Percentiles rank a stretch among this genome's conserved stretches.
Conservation (phyloP, 2,329 filamentous ascomycete species). For the Aspergillus brunneoviolaceus region DNA sequence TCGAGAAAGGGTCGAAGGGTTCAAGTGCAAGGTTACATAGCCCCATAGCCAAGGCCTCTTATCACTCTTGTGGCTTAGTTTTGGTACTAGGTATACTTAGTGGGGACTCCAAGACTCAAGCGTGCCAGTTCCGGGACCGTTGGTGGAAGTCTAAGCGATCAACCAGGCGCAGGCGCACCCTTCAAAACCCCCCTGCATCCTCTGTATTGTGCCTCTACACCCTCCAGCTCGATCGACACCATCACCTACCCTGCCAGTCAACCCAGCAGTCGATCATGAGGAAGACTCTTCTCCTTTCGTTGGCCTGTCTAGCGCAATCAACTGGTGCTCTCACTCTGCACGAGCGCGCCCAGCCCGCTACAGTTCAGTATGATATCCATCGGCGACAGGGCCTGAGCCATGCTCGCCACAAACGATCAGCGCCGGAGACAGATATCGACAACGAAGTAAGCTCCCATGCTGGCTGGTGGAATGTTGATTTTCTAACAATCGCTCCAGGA, state of each 20-base stretch:
- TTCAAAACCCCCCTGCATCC: background rate
- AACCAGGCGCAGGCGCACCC: background rate
- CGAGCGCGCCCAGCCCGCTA: slow-evolving; percentile 12
- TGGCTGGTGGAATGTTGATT: background rate
- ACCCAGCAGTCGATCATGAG: slow-evolving; percentile 7
- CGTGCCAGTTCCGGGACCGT: background rate
- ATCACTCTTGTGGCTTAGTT: background rate
- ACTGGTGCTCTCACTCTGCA: slow-evolving; percentile 10
- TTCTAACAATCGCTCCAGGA: background rate
- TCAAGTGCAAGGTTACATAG: background rate
- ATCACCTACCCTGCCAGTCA: background rate
- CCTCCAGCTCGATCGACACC: background rate
- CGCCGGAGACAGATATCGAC: slow-evolving; percentile 6
- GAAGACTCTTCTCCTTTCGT: slow-evolving; percentile 3
- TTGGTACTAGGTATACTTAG: background rate
- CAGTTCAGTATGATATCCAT: slow-evolving; percentile 10
- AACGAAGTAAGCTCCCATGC: background rate
- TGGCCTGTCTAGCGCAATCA: slow-evolving; percentile 3
- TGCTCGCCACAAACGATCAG: slow-evolving; percentile 8
- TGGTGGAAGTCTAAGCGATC: background rate
- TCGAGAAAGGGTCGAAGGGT: background rate
- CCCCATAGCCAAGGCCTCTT: background rate
- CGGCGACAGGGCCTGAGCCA: slow-evolving; percentile 9
- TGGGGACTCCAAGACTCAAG: background rate
- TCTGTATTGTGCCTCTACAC: background rate